Evolutionary conservation across 2,329 filamentous ascomycete species (phyloP).

Genomic region (Diaporthe ilicicola): DNA sequence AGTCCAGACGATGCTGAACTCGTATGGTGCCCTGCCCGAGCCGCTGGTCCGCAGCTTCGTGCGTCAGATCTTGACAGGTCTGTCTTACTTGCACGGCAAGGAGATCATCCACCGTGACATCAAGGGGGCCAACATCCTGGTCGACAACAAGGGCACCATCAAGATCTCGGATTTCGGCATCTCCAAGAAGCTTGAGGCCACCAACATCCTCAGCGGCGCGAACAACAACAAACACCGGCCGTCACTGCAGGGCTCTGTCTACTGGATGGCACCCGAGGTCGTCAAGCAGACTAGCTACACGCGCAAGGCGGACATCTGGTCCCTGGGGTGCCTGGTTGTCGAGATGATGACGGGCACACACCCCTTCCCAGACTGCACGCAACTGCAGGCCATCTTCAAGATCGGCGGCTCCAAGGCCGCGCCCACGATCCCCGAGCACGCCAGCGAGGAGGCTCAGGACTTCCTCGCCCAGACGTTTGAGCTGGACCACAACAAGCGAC

Average conservation of each 20-base stretch:
- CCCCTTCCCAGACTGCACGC: constrained; percentile 95
- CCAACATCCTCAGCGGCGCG: constrained; percentile 78
- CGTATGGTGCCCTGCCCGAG: constrained; percentile 94
- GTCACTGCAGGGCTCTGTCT: constrained; percentile 95
- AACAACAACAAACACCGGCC: constrained; percentile 74
- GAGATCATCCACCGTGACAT: constrained; percentile 99
- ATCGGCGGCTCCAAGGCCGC: constrained; percentile 89
- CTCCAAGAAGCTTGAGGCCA: constrained; percentile 94
- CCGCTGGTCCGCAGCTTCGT: constrained; percentile 96
- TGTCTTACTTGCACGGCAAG: constrained; percentile 90
- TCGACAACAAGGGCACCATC: constrained; percentile 98
- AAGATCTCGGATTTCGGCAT: constrained; percentile 99
- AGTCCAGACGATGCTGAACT: constrained; percentile 98
- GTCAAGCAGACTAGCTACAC: constrained; percentile 98
- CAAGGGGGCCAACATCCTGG: constrained; percentile 98
- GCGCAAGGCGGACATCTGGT: constrained; percentile 99
- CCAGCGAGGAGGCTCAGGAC: constrained; percentile 81
- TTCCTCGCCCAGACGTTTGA: constrained; percentile 94
- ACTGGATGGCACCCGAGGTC: constrained; percentile 99
- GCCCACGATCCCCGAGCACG: constrained; percentile 87
- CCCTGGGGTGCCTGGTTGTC: constrained; percentile 92
- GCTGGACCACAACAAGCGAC: constrained; percentile 91
- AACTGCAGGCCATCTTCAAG: constrained; percentile 98
- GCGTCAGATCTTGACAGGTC: constrained; percentile 89
- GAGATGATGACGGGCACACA: constrained; percentile 99